A percentile compares a stretch with the other conserved stretches of the same genome.
Conservation (phyloP, 106 monocot species). For the Iris macrosiphon region DNA sequence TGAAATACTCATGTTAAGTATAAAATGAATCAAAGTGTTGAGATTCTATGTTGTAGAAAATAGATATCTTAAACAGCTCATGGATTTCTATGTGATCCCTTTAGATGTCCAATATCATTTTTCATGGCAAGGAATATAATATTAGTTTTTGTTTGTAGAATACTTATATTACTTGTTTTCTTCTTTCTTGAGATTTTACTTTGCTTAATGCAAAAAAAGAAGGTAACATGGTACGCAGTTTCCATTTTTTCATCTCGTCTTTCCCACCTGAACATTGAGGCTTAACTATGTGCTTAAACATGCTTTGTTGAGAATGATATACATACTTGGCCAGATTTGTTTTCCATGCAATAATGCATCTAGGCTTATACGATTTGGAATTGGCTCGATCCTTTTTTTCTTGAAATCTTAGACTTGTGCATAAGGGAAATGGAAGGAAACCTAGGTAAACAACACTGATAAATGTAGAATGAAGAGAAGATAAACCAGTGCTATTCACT, state of each 20-base stretch:
- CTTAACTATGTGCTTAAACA: too few species aligned
- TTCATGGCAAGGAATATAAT: too few species aligned
- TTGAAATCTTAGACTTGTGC: not conserved
- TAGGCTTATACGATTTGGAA: not conserved
- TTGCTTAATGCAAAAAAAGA: too few species aligned
- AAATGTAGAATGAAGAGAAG: not conserved
- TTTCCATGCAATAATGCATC: not conserved
- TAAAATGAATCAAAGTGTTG: too few species aligned
- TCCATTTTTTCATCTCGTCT: not conserved
- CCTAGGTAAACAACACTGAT: not conserved
- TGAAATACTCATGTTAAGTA: not conserved
- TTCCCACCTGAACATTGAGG: not conserved
- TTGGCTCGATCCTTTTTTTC: not conserved
- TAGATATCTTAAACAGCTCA: too few species aligned
- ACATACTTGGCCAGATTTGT: too few species aligned
- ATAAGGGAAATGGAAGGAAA: slow-evolving; percentile 2
- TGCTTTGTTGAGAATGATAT: not conserved
- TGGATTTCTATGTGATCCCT: too few species aligned
- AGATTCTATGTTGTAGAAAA: too few species aligned
- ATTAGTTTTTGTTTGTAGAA: too few species aligned
- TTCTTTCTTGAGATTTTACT: not conserved
- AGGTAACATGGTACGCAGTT: too few species aligned
- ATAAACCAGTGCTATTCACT: not conserved
- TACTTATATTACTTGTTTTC: too few species aligned
- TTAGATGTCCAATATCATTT: too few species aligned